These are phyloP conservation scores for Rhodamnia rubescens DNA, from an alignment of 345 rosid species.

Conservation along the genomic window DNA sequence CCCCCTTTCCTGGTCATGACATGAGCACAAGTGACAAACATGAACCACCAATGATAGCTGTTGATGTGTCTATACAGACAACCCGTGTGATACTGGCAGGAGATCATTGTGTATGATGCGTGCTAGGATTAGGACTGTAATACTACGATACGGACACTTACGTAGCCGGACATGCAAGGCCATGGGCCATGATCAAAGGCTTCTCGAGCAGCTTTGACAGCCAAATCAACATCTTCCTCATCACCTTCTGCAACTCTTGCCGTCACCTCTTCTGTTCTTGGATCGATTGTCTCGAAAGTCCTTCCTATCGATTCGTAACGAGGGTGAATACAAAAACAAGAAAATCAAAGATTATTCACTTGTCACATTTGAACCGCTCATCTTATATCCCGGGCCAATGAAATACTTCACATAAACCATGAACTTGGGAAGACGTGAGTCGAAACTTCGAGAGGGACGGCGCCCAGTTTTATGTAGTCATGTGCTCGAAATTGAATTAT, in stretches of 20 bases:
- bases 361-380: background rate
- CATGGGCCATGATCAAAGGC: constrained; percentile 62
- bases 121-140: background rate
- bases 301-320: constrained; percentile 11
- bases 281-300: constrained; percentile 46
- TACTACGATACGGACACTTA: constrained; percentile 6
- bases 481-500: too few relatives aligned
- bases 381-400: background rate
- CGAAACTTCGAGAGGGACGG: background rate
- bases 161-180: constrained; percentile 54
- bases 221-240: constrained; percentile 43
- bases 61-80: background rate
- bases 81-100: background rate
- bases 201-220: constrained; percentile 53
- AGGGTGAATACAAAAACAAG: background rate
- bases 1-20: constrained; percentile 38
- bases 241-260: constrained; percentile 41
- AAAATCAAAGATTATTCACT: background rate
- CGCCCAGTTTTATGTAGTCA: too few relatives aligned
- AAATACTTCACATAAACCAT: background rate
- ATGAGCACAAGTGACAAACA: background rate
- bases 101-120: background rate
- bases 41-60: background rate
- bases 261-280: constrained; percentile 37
- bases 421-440: background rate